Conservation (phyloP, 768 basidiomycete genomes). For the Lactarius tabidus region DNA sequence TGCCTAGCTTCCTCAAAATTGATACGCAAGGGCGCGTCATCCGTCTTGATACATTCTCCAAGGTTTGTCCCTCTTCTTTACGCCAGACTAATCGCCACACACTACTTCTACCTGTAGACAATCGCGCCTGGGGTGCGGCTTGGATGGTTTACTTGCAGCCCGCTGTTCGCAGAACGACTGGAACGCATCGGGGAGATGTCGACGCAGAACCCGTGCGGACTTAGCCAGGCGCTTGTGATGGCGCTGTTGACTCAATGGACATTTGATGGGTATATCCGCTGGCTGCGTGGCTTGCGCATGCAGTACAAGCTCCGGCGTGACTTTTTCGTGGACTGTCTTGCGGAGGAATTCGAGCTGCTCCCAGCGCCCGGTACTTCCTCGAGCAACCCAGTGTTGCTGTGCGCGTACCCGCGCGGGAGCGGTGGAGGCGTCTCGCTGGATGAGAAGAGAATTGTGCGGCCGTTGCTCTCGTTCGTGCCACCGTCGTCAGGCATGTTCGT, state of each 20-base stretch:
- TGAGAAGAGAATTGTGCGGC: slow-evolving; percentile 34
- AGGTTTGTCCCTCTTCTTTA: slow-evolving; percentile 39
- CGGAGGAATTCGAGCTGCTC: slow-evolving; percentile 58
- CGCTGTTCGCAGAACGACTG: slow-evolving; percentile 70
- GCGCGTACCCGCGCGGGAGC: slow-evolving; percentile 36
- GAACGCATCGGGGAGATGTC: slow-evolving; percentile 65
- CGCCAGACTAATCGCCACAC: slow-evolving; percentile 15
- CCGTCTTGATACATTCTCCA: slow-evolving; percentile 76
- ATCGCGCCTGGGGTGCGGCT: slow-evolving; percentile 74
- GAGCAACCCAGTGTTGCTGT: slow-evolving; percentile 43
- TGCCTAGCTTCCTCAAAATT: slow-evolving; percentile 59
- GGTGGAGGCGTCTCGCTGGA: slow-evolving; percentile 34
- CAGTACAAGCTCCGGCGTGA: slow-evolving; percentile 60
- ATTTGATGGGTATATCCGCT: slow-evolving; percentile 67
- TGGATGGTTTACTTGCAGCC: slow-evolving; percentile 78
- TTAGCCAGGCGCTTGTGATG: slow-evolving; percentile 61
- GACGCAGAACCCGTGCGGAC: slow-evolving; percentile 69
- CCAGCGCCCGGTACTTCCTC: slow-evolving; percentile 32
- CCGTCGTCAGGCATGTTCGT: slow-evolving; percentile 84
- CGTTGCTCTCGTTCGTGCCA: slow-evolving; percentile 65
- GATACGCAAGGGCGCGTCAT: slow-evolving; percentile 83
- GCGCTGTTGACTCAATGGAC: slow-evolving; percentile 64
- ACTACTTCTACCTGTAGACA: slow-evolving; percentile 42
- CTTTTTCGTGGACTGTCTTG: slow-evolving; percentile 58
- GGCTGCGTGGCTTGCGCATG: slow-evolving; percentile 60